These are phyloP conservation scores for Lagenaria siceraria DNA, from an alignment of 306 rosid genomes.

Conservation along the genomic window DNA sequence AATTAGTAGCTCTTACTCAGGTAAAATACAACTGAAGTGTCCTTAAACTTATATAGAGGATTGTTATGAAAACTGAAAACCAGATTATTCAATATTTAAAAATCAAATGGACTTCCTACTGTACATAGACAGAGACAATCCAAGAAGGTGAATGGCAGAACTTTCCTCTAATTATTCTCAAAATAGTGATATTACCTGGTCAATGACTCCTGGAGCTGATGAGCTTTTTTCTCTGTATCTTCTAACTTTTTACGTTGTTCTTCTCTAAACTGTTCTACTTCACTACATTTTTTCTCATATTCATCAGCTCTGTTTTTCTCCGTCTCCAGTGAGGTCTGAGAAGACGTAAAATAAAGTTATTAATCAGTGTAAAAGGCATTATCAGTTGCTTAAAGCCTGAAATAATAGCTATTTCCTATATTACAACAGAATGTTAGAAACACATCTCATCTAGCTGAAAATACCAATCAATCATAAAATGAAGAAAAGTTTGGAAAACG, in stretches of 20 bases:
- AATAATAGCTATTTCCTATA: neutral
- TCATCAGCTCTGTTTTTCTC: conserved; percentile 61
- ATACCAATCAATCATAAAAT: neutral
- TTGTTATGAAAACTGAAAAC: neutral
- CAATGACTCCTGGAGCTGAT: conserved; percentile 86
- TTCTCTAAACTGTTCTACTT: conserved; percentile 63
- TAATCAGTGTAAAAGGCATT: conserved; percentile 16
- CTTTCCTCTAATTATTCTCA: conserved; percentile 11
- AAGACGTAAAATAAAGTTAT: conserved; percentile 41
- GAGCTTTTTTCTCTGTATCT: conserved; percentile 60
- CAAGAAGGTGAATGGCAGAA: neutral
- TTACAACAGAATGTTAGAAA: neutral
- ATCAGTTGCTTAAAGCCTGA: neutral
- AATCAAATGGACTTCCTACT: no score
- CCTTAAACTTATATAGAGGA: neutral
- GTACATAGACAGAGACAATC: no score
- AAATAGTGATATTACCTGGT: conserved; percentile 67
- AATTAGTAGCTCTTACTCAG: conserved; percentile 10
- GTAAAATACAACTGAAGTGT: neutral
- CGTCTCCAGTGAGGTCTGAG: conserved; percentile 53
- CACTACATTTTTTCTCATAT: conserved; percentile 45
- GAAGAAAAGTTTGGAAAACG: neutral
- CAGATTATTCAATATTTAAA: no score
- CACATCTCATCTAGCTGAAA: neutral
- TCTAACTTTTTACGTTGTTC: conserved; percentile 67